Evolutionary conservation across 106 monocot genomes (phyloP).

Genomic region (Apostasia shenzhenica): DNA sequence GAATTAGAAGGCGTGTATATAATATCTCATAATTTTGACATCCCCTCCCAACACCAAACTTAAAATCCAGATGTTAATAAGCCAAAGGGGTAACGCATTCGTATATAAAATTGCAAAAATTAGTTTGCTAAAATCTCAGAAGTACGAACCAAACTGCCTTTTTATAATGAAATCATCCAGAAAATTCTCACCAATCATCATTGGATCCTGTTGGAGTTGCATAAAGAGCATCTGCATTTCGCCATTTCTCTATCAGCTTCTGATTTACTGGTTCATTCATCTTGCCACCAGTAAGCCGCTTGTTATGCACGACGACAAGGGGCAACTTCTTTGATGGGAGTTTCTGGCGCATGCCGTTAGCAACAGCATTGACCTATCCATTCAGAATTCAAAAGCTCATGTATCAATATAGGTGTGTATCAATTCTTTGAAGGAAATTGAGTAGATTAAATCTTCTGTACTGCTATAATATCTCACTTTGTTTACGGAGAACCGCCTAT

Average conservation of each 20-base stretch:
- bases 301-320: constrained; percentile 71
- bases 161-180: background rate
- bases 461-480: constrained; percentile 27
- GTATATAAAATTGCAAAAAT: no score
- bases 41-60: no score
- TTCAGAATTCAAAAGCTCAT: constrained; percentile 2
- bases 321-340: constrained; percentile 74
- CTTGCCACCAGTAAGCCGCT: constrained; percentile 40
- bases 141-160: no score
- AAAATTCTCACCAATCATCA: constrained; percentile 81
- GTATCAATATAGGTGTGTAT: background rate
- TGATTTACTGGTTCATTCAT: constrained; percentile 37
- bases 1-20: no score
- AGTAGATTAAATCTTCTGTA: background rate
- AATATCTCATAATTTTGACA: no score
- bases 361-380: constrained; percentile 71
- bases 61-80: no score
- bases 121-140: no score
- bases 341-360: constrained; percentile 66
- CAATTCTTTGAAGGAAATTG: background rate
- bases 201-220: constrained; percentile 91
- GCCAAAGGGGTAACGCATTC: no score
- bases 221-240: constrained; percentile 80
- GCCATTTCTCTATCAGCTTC: constrained; percentile 81
- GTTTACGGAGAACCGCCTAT: constrained; percentile 50